These are phyloP conservation scores for Penicillium polonicum DNA, from an alignment of 2,329 filamentous ascomycete genomes.

Conservation along the genomic window DNA sequence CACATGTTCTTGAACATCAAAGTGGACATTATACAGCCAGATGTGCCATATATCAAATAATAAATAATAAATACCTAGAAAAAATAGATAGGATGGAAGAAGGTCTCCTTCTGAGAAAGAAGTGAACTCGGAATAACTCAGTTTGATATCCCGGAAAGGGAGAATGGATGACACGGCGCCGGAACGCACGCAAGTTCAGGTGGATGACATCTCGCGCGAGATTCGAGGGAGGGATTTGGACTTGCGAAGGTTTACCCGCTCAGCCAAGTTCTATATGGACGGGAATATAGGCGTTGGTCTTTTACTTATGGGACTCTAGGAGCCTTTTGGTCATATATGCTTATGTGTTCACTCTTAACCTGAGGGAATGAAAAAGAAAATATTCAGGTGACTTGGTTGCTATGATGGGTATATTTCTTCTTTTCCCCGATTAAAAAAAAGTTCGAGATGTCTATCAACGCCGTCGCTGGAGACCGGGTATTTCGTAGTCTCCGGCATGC, in stretches of 20 bases:
- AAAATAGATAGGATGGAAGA: neutral
- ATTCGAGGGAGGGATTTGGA: too few relatives aligned
- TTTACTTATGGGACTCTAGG: neutral
- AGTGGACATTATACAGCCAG: neutral
- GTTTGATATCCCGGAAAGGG: neutral
- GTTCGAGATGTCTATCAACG: neutral
- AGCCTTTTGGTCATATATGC: too few relatives aligned
- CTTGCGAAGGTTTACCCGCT: neutral
- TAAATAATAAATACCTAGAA: neutral
- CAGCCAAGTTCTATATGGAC: neutral
- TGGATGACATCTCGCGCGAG: neutral
- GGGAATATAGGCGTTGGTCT: too few relatives aligned
- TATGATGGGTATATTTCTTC: slow-evolving; percentile 7
- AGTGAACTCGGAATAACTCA: neutral
- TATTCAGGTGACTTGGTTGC: neutral
- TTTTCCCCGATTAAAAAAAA: neutral
- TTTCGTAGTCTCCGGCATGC: neutral
- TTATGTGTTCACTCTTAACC: neutral
- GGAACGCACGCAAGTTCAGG: neutral
- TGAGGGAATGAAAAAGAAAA: neutral
- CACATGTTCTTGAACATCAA: slow-evolving; percentile 33
- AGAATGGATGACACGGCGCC: neutral
- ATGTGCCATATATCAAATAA: neutral
- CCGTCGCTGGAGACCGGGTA: neutral
- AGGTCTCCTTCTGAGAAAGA: neutral